Evolutionary conservation across 1,284 basidiomycete genomes (phyloP).

Genomic region (Tranzscheliella williamsii): DNA sequence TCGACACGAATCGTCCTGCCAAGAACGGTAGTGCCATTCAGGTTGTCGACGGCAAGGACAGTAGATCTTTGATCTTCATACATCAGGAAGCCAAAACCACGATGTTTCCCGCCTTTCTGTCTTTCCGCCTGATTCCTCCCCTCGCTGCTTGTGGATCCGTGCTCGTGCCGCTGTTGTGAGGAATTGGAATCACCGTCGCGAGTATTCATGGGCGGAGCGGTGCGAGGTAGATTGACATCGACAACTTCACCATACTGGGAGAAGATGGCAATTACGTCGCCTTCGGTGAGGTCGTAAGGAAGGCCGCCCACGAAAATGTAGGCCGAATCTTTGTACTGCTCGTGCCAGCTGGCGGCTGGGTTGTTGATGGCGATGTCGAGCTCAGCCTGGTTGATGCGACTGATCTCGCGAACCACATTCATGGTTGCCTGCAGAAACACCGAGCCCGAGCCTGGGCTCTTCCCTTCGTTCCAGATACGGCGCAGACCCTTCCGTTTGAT

Average conservation of each 20-base stretch:
- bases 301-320: slow-evolving; percentile 81
- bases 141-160: too few relatives aligned
- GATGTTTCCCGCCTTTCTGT: slow-evolving; percentile 55
- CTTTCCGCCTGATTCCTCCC: background rate
- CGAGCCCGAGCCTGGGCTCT: too few relatives aligned
- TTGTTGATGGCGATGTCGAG: slow-evolving; percentile 76
- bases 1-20: slow-evolving; percentile 84
- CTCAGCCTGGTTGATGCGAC: slow-evolving; percentile 87
- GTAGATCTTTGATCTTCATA: slow-evolving; percentile 98
- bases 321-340: slow-evolving; percentile 95
- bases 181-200: background rate
- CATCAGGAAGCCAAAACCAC: slow-evolving; percentile 96
- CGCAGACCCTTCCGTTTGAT: too few relatives aligned
- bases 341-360: slow-evolving; percentile 83
- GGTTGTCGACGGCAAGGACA: slow-evolving; percentile 93
- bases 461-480: too few relatives aligned
- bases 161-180: slow-evolving; percentile 60
- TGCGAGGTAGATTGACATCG: slow-evolving; percentile 82
- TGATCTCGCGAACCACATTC: slow-evolving; percentile 77
- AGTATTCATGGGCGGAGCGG: background rate
- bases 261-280: slow-evolving; percentile 95
- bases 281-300: slow-evolving; percentile 75
- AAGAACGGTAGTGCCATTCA: slow-evolving; percentile 89
- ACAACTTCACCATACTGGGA: slow-evolving; percentile 96
- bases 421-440: slow-evolving; percentile 6